Conservation (phyloP, 1,139 yeast species). For the Saccharomyces pastorianus region DNA sequence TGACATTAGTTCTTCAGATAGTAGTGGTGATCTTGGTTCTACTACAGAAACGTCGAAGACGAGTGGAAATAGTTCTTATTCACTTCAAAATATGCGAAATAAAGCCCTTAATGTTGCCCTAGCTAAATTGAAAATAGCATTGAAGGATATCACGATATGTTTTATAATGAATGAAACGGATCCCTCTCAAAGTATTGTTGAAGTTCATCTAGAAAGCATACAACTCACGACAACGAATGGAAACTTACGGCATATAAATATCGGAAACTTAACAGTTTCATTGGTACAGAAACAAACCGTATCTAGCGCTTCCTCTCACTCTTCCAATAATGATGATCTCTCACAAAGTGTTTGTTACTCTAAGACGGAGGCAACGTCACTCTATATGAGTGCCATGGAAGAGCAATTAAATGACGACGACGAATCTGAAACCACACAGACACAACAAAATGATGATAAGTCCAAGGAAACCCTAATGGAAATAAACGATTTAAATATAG, state of each 20-base stretch:
- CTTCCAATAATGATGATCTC: slow-evolving; percentile 25
- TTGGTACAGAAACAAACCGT: not conserved
- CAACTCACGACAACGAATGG: not conserved
- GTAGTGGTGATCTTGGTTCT: not conserved
- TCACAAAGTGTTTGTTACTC: slow-evolving; percentile 60
- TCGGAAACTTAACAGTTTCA: not conserved
- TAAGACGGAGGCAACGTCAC: slow-evolving; percentile 60
- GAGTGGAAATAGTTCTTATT: slow-evolving; percentile 5
- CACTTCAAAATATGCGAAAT: slow-evolving; percentile 26
- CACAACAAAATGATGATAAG: slow-evolving; percentile 12
- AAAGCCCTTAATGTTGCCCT: slow-evolving; percentile 29
- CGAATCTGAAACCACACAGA: slow-evolving; percentile 3
- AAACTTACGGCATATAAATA: not conserved
- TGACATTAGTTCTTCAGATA: not conserved
- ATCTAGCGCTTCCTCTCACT: not conserved
- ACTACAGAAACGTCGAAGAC: not conserved
- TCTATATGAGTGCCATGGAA: slow-evolving; percentile 78
- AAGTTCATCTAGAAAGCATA: slow-evolving; percentile 1
- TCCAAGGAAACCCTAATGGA: slow-evolving; percentile 11
- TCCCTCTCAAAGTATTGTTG: not conserved
- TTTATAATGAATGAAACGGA: slow-evolving; percentile 16
- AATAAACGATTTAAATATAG: slow-evolving; percentile 36
- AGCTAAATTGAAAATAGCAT: slow-evolving; percentile 23
- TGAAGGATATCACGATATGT: slow-evolving; percentile 18
- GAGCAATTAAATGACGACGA: slow-evolving; percentile 8